Conservation (phyloP, 1,284 basidiomycete species). For the Rhodotorula sp. region DNA sequence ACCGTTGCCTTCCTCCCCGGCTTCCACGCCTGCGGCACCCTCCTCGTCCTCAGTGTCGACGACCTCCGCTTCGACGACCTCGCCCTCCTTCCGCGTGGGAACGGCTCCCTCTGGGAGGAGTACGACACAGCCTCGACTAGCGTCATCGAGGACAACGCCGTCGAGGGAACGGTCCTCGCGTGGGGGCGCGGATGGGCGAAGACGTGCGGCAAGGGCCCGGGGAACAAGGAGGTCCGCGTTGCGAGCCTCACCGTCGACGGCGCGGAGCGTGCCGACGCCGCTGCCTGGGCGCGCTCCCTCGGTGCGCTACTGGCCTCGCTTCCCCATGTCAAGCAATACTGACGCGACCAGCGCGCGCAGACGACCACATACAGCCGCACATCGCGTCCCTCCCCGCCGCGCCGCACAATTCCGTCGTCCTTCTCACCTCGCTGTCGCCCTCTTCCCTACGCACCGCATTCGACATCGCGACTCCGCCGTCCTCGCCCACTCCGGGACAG, state of each 20-base stretch:
- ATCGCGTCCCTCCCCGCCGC: conserved; percentile 14
- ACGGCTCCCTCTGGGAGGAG: not conserved
- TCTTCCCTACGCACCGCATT: conserved; percentile 11
- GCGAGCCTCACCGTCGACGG: conserved; percentile 8
- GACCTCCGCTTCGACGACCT: conserved; percentile 10
- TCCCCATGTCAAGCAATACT: not conserved
- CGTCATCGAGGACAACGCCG: not conserved
- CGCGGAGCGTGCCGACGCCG: not conserved
- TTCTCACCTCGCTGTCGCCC: conserved; percentile 15
- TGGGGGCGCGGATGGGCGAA: conserved; percentile 18
- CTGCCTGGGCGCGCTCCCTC: not conserved
- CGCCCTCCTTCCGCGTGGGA: not conserved
- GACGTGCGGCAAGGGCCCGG: conserved; percentile 19
- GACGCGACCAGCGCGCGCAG: not conserved
- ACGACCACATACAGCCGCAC: conserved; percentile 7
- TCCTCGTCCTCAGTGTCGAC: conserved; percentile 18
- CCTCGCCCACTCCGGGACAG: not conserved
- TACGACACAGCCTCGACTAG: conserved; percentile 1
- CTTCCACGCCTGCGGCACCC: conserved; percentile 23
- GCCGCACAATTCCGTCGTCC: conserved; percentile 20
- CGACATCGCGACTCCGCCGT: conserved; percentile 14
- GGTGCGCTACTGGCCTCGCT: not conserved
- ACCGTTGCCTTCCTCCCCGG: conserved; percentile 20
- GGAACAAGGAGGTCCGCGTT: conserved; percentile 24
- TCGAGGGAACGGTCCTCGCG: conserved; percentile 14